Evolutionary conservation across 495 filamentous ascomycete genomes (phyloP), one percentile per base, ranked within the genome.

Genomic region (Pyrenopolyporus hunteri): DNA sequence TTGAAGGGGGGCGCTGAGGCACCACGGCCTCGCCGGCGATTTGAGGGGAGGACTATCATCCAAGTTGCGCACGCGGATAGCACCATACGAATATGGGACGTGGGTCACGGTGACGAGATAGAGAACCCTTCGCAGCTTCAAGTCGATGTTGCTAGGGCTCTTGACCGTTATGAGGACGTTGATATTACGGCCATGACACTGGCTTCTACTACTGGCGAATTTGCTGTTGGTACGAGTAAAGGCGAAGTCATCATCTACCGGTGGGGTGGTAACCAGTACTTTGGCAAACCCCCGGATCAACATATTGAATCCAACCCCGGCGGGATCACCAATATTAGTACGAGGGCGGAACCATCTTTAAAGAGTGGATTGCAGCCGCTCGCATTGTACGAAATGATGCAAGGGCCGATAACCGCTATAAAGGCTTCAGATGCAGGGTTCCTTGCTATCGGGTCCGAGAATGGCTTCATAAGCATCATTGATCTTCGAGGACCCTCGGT

Each of bases 341-440:
- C 87, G 28, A 82, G 92, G 23, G 81, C 85, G 5, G 94, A 98
- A 67, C 90, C 92, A 9, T 78, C 82, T 28, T 71, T 98, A 20
- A 90, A 87, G 62, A 88, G 93, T 48, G 94, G 94, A 0, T 66
- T 98, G 11, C 76, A 93, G 28, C 94, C 94, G 3, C 80, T 90
- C 46, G 87, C 89, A 3, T 77, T 98, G 6, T 82, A 97, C 55
- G 83, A 93, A 69, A 88, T 91, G 82, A 82, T 89, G 69, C 85
- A 91, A 64, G 93, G 92, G 0, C 79, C 86, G 14, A 84, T 97
- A 10, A 89, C 83, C 17, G 89, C 87, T 1, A 63, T 97, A 55
- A 87, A 89, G 45, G 84, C 93, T 47, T 95, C 91, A 25, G 90
- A 94, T 67, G 86, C 98, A 5, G 94, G 94, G 0, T 98, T 98